These are phyloP conservation scores for Pseudogymnoascus pannorum DNA, from an alignment of 2,329 filamentous ascomycete genomes.

Conservation along the genomic window DNA sequence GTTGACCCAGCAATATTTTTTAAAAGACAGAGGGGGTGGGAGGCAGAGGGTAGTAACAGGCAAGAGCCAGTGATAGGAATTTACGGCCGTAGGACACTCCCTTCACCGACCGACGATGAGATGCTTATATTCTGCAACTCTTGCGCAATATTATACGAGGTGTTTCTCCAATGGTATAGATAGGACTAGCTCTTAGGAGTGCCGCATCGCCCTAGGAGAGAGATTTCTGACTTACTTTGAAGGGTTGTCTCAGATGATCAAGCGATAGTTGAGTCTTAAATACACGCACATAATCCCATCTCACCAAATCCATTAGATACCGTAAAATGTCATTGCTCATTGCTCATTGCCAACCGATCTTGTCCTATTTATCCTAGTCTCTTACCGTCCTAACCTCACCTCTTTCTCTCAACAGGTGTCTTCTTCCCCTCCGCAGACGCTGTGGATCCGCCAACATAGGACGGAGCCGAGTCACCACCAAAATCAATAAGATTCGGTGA, in stretches of 20 bases:
- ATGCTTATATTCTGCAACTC: too few relatives aligned
- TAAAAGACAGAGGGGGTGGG: background rate
- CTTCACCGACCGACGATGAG: too few relatives aligned
- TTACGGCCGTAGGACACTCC: too few relatives aligned
- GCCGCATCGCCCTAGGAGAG: too few relatives aligned
- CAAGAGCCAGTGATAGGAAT: background rate
- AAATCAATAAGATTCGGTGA: constrained; percentile 22
- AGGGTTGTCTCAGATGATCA: too few relatives aligned
- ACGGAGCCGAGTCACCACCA: constrained; percentile 19
- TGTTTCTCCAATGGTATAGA: too few relatives aligned
- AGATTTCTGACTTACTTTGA: too few relatives aligned
- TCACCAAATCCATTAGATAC: background rate
- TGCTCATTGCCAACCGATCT: background rate
- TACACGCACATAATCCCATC: background rate
- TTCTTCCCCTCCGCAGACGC: constrained; percentile 22
- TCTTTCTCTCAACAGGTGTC: constrained; percentile 9
- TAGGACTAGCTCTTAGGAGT: too few relatives aligned
- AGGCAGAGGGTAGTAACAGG: background rate
- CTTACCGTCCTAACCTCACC: background rate
- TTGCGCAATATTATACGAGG: too few relatives aligned
- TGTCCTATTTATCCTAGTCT: background rate
- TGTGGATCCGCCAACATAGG: constrained; percentile 19
- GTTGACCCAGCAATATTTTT: too few relatives aligned
- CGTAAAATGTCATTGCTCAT: too few relatives aligned
- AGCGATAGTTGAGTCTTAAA: background rate